Evolutionary conservation across 169 alveolate genomes (phyloP), one percentile per base, ranked within the genome.

Genomic region (Cryptosporidium tyzzeri): DNA sequence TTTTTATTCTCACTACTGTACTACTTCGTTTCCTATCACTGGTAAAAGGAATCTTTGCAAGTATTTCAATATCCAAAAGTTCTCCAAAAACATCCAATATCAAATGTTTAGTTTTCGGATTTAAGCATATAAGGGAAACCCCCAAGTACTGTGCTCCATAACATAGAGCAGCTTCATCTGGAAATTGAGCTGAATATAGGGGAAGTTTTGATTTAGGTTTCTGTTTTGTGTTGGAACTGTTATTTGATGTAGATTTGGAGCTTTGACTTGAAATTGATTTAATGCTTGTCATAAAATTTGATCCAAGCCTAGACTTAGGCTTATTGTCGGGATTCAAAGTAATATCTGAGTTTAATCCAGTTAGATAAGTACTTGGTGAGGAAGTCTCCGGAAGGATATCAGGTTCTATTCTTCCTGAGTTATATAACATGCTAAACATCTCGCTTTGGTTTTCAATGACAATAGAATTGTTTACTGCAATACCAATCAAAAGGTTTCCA

Each of bases 81-180:
- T 75, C 87, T 35, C 95, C 96, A 50, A 95, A 93, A 4, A 92
- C 94, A 29, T 86, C 69, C 67, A 95, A 53, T 55, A 93, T 92
- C 50, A 92, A 73, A 26, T 80, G 80, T 62, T 80, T 80, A 16
- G 80, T 41, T 16, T 29, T 45, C 5, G 89, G 89, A 44, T 61
- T 61, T 31, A 45, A n/a, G 55, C 89, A 80, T 18, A 80, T 7
- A 8, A 80, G 35, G 23, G 74, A 37, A 39, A 94, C 93, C 12
- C 98, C 97, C 65, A 94, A 74, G 73, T 91, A 87, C 51, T 92
- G 91, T 12, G 95, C 94, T 9, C 96, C 96, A 45, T 92, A 86
- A 12, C 95, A 94, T 16, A 96, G 92, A 0, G 97, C 97, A 51
- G 95, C 85, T 80, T 94, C 98, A 69, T 94, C 97, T 3, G 98